Percentiles rank a stretch among this genome's conserved stretches.
These are phyloP conservation scores for Aspergillus udagawae DNA, from an alignment of 2,329 filamentous ascomycete genomes.

Conservation along the genomic window DNA sequence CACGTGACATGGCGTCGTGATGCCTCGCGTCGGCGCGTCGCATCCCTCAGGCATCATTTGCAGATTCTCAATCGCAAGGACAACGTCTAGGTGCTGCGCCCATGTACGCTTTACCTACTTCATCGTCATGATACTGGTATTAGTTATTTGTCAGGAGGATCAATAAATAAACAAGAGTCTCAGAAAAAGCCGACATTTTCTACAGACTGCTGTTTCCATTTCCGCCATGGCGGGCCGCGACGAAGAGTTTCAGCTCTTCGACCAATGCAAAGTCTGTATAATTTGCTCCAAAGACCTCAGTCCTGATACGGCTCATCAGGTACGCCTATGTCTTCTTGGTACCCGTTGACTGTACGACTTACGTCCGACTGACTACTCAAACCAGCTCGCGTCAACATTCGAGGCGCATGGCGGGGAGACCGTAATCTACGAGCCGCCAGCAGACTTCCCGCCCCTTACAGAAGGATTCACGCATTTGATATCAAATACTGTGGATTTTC, in stretches of 20 bases:
- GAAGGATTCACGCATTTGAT: constrained; percentile 60
- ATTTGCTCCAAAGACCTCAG: constrained; percentile 40
- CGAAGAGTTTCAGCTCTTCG: constrained; percentile 37
- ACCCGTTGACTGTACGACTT: neutral
- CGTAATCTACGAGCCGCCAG: constrained; percentile 37
- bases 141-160: neutral
- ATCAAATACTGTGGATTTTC: constrained; percentile 81
- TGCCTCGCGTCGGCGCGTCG: constrained; percentile 20
- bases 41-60: constrained; percentile 1
- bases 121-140: neutral
- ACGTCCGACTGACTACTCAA: neutral
- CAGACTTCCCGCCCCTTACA: constrained; percentile 33
- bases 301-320: constrained; percentile 39
- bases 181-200: neutral
- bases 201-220: neutral
- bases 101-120: neutral
- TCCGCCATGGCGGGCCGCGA: constrained; percentile 25
- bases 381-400: constrained; percentile 46
- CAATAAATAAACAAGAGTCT: neutral
- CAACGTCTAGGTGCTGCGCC: neutral
- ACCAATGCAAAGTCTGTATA: constrained; percentile 45
- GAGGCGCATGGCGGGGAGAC: constrained; percentile 48
- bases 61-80: neutral
- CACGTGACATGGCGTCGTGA: constrained; percentile 25
- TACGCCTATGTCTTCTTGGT: constrained; percentile 17